A percentile compares a stretch with the other conserved stretches of the same genome.
Conservation (phyloP, 2,329 filamentous ascomycete genomes). For the Alternaria ventricosa region DNA sequence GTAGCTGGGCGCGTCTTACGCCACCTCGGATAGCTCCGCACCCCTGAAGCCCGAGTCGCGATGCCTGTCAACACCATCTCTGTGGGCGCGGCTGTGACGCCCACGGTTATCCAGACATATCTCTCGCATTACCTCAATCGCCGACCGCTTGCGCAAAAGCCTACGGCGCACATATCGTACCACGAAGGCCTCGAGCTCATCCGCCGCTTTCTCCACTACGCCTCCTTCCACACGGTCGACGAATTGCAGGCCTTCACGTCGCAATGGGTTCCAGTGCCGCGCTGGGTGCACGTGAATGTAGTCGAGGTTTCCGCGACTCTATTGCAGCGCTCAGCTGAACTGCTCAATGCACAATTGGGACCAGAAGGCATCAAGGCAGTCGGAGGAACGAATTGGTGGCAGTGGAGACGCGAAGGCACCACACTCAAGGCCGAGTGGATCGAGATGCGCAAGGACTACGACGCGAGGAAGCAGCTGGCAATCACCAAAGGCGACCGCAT, state of each 20-base stretch:
- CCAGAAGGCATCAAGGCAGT: conserved; percentile 71
- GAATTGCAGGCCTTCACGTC: conserved; percentile 89
- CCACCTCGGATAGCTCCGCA: conserved; percentile 14
- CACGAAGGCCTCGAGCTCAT: conserved; percentile 90
- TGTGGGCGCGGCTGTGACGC: conserved; percentile 83
- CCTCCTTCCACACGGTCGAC: conserved; percentile 89
- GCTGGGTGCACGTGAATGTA: conserved; percentile 82
- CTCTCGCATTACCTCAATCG: conserved; percentile 90
- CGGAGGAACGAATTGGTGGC: conserved; percentile 83
- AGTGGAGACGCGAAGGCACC: conserved; percentile 71
- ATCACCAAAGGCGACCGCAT: conserved; percentile 70
- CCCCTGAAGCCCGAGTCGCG: background rate
- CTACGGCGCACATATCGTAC: conserved; percentile 90
- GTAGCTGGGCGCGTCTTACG: conserved; percentile 1
- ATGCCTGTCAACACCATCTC: conserved; percentile 80
- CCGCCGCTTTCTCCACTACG: conserved; percentile 82
- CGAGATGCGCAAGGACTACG: conserved; percentile 86
- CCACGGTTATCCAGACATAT: conserved; percentile 84
- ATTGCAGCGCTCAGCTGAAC: conserved; percentile 67
- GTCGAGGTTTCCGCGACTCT: conserved; percentile 69
- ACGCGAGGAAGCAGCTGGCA: conserved; percentile 69
- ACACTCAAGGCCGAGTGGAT: conserved; percentile 90
- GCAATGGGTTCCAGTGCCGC: conserved; percentile 88
- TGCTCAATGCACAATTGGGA: conserved; percentile 77
- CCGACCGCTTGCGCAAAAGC: conserved; percentile 75